phyloP scores from a whole-genome alignment of 345 rosid genomes.

The Sonneratia alba region DNA sequence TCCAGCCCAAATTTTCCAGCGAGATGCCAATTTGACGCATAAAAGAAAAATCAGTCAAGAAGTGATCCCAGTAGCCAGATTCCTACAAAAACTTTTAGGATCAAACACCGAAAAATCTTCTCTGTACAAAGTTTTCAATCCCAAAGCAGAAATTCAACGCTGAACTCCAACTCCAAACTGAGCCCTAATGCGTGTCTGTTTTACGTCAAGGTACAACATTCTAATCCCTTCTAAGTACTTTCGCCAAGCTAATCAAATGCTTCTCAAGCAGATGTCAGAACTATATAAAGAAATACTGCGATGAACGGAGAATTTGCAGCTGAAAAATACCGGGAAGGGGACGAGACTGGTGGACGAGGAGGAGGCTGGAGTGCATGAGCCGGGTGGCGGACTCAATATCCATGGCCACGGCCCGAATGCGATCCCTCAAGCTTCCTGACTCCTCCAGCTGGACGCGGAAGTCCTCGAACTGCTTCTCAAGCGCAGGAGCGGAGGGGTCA shows the following conservation, averaged over 20 bases:
- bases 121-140: background rate
- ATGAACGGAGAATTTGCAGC: background rate
- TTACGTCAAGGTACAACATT: background rate
- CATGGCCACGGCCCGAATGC: constrained; percentile 54
- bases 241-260: background rate
- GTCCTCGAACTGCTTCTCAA: constrained; percentile 74
- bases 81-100: too few relatives aligned
- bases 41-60: too few relatives aligned
- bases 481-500: constrained; percentile 24
- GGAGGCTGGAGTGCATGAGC: constrained; percentile 63
- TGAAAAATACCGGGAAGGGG: constrained; percentile 56
- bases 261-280: background rate
- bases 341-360: constrained; percentile 79
- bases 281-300: background rate
- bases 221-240: background rate
- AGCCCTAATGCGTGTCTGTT: background rate
- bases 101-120: background rate
- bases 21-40: too few relatives aligned
- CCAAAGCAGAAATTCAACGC: background rate
- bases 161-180: background rate
- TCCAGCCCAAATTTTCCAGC: background rate
- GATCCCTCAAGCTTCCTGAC: constrained; percentile 59
- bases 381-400: constrained; percentile 74
- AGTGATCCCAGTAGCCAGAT: too few relatives aligned
- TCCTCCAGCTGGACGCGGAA: constrained; percentile 68